Evolutionary conservation across 2,329 filamentous ascomycete genomes (phyloP), one percentile per base, ranked within the genome.

Genomic region (Phyllosticta capitalensis): DNA sequence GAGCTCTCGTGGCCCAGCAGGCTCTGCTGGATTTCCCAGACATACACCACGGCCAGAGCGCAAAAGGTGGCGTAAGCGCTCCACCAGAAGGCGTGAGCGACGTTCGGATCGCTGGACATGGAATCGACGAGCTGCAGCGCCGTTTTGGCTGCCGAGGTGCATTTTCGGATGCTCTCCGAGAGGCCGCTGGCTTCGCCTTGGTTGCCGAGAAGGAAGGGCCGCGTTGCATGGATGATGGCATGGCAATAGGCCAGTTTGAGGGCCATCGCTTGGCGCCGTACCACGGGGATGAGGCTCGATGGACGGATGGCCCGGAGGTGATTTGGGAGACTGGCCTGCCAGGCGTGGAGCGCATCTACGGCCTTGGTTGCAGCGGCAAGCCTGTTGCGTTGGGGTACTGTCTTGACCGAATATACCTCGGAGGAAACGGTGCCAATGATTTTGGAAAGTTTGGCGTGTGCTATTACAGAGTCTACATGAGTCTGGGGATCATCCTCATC

Each of bases 51-150:
- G 0, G 73, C 73, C 3, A 81, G 62, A 0, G 78, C 77, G 59
- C 78, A 80, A 28, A 80, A 80, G 0, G 74, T 74, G 0, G 79
- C 75, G 53, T 79, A 79, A 17, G 76, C 75, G 6, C 75, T 79
- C 72, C 76, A 79, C 76, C 76, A 78, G 19, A 77, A 72, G 0
- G 75, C 75, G 54, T 77, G 74, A 26, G 74, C 78, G 5, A 73
- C 62, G 19, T 64, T 67, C 20, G 69, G 71, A 22, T 75, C 72
- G 2, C 64, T 55, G 2, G 71, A 72, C 66, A 77, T 71, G 4
- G 66, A 66, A 59, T 77, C 72, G 1, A 76, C 75, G 0, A 56
- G 56, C 33, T 68, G 64, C 2, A 70, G 59, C 12, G 74, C 73
- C 24, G 74, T 69, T 61, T 74, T 72, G 5, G 76, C 75, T 9